Percentiles rank a stretch among this genome's conserved stretches.
Evolutionary conservation across 1,284 basidiomycete genomes (phyloP).

Genomic region (Irpex lacteus): DNA sequence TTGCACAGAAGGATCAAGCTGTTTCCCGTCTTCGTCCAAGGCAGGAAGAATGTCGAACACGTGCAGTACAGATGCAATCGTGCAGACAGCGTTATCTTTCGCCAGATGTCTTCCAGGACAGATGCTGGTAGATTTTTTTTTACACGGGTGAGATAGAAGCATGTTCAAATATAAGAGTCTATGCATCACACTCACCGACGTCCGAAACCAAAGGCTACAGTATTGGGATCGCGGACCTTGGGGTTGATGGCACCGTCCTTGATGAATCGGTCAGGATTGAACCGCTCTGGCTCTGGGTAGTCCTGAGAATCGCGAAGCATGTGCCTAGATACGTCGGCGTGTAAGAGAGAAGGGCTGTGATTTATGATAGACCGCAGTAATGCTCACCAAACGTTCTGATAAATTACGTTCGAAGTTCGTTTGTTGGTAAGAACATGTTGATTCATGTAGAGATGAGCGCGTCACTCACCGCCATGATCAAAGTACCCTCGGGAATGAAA

Average conservation of each 20-base stretch:
- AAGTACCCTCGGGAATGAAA: conserved; percentile 23
- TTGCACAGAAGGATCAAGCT: neutral
- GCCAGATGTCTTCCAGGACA: conserved; percentile 23
- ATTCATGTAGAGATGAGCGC: neutral
- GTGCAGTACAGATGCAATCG: conserved; percentile 36
- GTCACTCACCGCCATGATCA: conserved; percentile 13
- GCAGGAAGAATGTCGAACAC: conserved; percentile 33
- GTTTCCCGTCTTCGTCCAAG: conserved; percentile 14
- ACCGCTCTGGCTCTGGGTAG: conserved; percentile 18
- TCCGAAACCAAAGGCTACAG: conserved; percentile 20
- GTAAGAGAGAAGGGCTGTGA: too few species aligned
- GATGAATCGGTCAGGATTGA: conserved; percentile 21
- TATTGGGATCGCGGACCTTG: neutral
- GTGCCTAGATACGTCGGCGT: neutral
- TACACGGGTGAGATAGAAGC: too few species aligned
- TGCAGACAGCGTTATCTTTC: conserved; percentile 35
- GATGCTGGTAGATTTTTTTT: conserved; percentile 12
- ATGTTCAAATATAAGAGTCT: neutral
- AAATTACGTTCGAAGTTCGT: neutral
- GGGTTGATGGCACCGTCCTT: conserved; percentile 14
- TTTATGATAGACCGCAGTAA: neutral
- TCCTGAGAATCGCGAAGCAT: conserved; percentile 18
- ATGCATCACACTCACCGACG: conserved; percentile 14
- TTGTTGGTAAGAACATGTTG: neutral
- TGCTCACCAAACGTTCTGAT: neutral